Base-by-base conservation (phyloP, 768 basidiomycete genomes). In the Hortiboletus campestris region DNA sequence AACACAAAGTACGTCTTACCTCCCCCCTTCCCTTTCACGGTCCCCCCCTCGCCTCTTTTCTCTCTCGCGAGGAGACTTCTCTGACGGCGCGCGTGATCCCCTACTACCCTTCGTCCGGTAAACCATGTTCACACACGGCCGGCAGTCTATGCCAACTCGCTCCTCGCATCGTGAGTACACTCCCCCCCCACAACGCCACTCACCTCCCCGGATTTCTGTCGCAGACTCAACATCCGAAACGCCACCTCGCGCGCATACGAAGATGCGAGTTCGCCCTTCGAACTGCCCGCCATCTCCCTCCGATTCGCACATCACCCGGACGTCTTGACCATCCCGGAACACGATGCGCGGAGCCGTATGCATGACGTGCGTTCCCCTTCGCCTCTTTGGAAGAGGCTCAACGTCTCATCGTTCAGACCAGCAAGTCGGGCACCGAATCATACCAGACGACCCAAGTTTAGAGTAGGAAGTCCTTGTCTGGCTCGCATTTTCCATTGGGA, bases 131-230 rank as follows among this genome's bases (percentile, higher is more conserved):
- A 13, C 32, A 13, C 3, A 34, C 32, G 10, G 10, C 13, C 16
- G 17, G 16, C 44, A 69, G 68, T 69, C 11, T 69, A 69, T 11
- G 66, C 68, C 43, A 69, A 69, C 50, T 70, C 68, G 31, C 61
- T 69, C 39, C 59, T 69, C 28, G 56, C 64, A 50, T 69, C 66
- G 68, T 70, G 20, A 44, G 63, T 57, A 2, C 25, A 25, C 4
- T 25, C 25, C 25, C 25, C 4, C 25, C 25, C 25, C 25, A 25
- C 25, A 25, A 25, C 25, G 25, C 10, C n/a, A 38, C 46, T 10
- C 32, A 7, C 16, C 4, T 3, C 12, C 9, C 35, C n/a, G n/a
- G n/a, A n/a, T n/a, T n/a, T n/a, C n/a, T n/a, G n/a, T n/a, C n/a
- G n/a, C n/a, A n/a, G n/a, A 12, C 61, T 69, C 42, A 69, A 69